Evolutionary conservation across 768 basidiomycete genomes (phyloP), one percentile per base, ranked within the genome.

Genomic region (Hypholoma fasciculare): DNA sequence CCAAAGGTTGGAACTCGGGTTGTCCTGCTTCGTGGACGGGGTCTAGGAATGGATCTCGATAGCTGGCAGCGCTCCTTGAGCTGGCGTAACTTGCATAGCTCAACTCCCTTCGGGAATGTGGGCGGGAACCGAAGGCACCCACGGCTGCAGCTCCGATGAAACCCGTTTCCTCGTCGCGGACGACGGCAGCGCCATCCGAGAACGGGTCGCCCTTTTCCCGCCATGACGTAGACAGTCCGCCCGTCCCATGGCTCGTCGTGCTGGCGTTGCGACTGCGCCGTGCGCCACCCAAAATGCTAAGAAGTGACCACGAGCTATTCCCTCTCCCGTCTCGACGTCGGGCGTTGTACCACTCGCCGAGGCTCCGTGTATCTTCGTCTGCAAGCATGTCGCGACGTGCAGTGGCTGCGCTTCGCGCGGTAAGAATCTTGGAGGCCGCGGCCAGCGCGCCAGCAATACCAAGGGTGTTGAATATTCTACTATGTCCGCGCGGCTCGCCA

Each of bases 371-470:
- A 63, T 92, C 90, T 70, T 92, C 90, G 54, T 93, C 89, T 3
- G 84, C 88, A 36, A 92, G 80, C 82, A 92, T 91, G 67, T 92
- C 89, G 30, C 81, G 78, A 30, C 90, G 78, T 54, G 11, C 59
- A 53, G 26, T 63, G 56, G 39, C 59, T 67, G 51, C 67, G 65
- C 48, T 23, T 20, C 59, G 61, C 20, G 65, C 58, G 38, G 60
- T 67, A 39, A 66, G 67, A 47, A 70, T 65, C 40, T 64, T 69
- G 1, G 67, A 56, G 20, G 61, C 62, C 20, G 71, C 72, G 51
- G 75, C 71, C 36, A 77, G 59, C n/a, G 72, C 70, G 20, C 72
- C 74, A 34, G 77, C 69, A 30, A 68, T 60, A 59, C 68, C 70
- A 17, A 69, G 61, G 19, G 62, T 59, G n/a, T 58, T 61, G 46